Base-by-base conservation (phyloP, 2,329 filamentous ascomycete genomes). In the Rhytidhysteron rufulum region DNA sequence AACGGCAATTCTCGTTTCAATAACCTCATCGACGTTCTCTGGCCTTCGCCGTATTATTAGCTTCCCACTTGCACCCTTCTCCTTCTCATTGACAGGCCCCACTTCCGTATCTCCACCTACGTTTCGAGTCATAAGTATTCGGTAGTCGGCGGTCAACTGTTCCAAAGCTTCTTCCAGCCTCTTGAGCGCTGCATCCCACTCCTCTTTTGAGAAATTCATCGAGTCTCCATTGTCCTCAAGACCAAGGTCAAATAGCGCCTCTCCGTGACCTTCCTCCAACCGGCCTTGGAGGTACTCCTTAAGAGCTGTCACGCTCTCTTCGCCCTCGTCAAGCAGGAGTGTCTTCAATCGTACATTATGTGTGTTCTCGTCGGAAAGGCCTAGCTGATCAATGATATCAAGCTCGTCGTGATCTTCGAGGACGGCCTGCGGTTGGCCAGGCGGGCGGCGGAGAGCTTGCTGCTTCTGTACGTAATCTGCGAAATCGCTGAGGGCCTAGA, bases 381-480 rank as follows among this genome's bases (percentile, higher is more conserved):
- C 79, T 4, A 90, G 77, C 61, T 75, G 87, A 60, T 96, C 88
- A 39, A 97, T 80, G 44, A 91, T 88, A 60, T 94, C 88, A 39
- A 97, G 82, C 63, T 97, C 91, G 39, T 90, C 88, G 60, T 90
- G 86, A 49, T 93, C 83, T 55, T 86, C 79, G 39, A 59, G 55
- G 22, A 54, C 59, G 30, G 63, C 60, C 47, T 42, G 51, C 38
- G 36, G 61, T 21, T 63, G 50, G 40, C 63, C 57, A 13, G 70
- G 63, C 30, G 65, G 62, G 31, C 67, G 68, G 34, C 86, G 83
- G 36, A 83, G 68, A 11, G 83, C 82, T 66, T 97, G 93, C 64
- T 97, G 90, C 63, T 89, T 86, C 66, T 97, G 89, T 50, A 96
- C 93, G 58, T 96, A 97, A 58, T 98, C 93, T 65, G 90, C 89